Evolutionary conservation across 176 grass and related monocot genomes (phyloP).

Genomic region (Otatea glauca): DNA sequence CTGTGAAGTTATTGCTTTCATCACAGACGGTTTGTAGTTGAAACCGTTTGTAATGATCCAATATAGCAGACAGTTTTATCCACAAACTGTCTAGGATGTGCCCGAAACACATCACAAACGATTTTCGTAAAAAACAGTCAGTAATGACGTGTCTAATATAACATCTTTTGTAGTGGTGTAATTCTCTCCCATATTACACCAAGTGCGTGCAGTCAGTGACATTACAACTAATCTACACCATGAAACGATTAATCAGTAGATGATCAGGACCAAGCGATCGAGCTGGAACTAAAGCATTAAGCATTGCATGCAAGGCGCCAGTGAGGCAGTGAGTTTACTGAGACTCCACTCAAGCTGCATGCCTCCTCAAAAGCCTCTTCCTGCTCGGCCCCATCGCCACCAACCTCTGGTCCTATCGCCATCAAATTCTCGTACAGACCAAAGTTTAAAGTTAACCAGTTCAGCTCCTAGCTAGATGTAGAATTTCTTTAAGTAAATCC

Average conservation of each 20-base stretch:
- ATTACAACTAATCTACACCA: neutral
- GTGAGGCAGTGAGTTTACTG: neutral
- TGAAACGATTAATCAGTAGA: neutral
- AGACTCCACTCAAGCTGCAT: neutral
- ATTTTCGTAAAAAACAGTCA: too few relatives aligned
- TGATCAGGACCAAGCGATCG: neutral
- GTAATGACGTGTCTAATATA: too few relatives aligned
- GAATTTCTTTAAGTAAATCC: too few relatives aligned
- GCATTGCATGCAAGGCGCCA: neutral
- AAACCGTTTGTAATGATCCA: too few relatives aligned
- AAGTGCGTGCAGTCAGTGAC: neutral
- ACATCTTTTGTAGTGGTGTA: too few relatives aligned
- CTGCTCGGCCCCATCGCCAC: slow-evolving; percentile 3
- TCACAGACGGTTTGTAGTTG: too few relatives aligned
- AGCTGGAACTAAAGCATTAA: neutral
- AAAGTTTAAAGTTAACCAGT: neutral
- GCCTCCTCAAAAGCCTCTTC: neutral
- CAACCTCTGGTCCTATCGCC: neutral
- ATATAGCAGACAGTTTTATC: too few relatives aligned
- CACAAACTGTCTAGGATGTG: too few relatives aligned
- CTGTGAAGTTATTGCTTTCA: too few relatives aligned
- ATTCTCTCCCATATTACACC: neutral
- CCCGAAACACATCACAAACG: too few relatives aligned
- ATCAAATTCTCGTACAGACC: neutral
- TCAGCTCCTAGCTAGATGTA: neutral